phyloP scores from a whole-genome alignment of 1,284 basidiomycete genomes.

The Cerioporus squamosus region DNA sequence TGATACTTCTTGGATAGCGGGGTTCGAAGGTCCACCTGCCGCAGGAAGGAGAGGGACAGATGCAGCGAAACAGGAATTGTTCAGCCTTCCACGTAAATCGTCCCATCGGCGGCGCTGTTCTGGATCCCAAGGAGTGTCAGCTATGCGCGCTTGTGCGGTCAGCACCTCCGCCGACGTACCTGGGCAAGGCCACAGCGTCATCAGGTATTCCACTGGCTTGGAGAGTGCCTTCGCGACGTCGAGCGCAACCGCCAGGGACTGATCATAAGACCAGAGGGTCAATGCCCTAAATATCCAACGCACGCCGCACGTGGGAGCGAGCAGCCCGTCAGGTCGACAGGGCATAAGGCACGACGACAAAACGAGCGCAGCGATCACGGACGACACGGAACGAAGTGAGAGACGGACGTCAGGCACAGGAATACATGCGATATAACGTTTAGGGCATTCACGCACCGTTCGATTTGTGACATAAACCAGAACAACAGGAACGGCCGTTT shows the following conservation, averaged over 20 bases:
- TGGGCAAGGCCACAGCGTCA: constrained; percentile 68
- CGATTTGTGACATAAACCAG: constrained; percentile 80
- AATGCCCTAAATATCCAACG: constrained; percentile 49
- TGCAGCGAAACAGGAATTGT: constrained; percentile 51
- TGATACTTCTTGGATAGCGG: too few species aligned
- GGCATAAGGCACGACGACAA: background rate
- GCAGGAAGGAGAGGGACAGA: constrained; percentile 37
- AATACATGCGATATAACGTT: background rate
- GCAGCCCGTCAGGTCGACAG: background rate
- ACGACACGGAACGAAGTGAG: background rate
- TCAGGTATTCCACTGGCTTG: constrained; percentile 67
- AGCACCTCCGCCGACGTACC: constrained; percentile 42
- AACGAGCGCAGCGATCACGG: constrained; percentile 2
- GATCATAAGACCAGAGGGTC: constrained; percentile 65
- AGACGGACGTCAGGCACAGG: constrained; percentile 17
- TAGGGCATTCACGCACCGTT: constrained; percentile 47
- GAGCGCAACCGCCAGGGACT: constrained; percentile 61
- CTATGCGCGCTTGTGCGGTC: background rate
- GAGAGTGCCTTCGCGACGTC: constrained; percentile 68
- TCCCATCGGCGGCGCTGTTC: constrained; percentile 58
- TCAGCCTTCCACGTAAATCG: constrained; percentile 50
- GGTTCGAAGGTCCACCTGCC: too few species aligned
- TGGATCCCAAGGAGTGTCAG: constrained; percentile 27
- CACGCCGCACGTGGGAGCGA: constrained; percentile 8
- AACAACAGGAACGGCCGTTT: constrained; percentile 69